A percentile compares a stretch with the other conserved stretches of the same genome.
phyloP scores from a whole-genome alignment of 495 filamentous ascomycete species.

The Penicillium riverlandense region DNA sequence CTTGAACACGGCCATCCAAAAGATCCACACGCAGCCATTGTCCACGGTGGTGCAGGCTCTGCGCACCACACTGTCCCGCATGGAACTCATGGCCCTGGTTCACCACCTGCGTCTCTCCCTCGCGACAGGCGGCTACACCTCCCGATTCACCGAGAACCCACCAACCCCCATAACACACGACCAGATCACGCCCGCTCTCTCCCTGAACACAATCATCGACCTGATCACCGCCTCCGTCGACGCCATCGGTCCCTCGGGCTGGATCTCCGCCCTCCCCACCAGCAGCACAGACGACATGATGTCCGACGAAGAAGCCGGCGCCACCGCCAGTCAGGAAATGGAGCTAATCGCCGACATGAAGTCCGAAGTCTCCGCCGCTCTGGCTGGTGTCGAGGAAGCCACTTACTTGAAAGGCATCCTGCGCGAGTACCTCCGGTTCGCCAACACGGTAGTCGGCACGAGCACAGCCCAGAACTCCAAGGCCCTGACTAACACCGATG shows the following conservation, averaged over 20 bases:
- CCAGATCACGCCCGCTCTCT: conserved; percentile 40
- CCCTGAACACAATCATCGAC: conserved; percentile 48
- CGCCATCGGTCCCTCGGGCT: conserved; percentile 75
- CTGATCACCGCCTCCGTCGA: conserved; percentile 73
- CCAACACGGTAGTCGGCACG: conserved; percentile 32
- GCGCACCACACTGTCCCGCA: conserved; percentile 53
- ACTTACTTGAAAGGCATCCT: conserved; percentile 60
- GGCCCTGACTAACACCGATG: conserved; percentile 4
- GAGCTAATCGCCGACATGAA: conserved; percentile 57
- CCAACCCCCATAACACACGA: conserved; percentile 43
- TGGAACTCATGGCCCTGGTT: conserved; percentile 66
- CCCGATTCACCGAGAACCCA: conserved; percentile 36
- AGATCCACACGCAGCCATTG: conserved; percentile 57
- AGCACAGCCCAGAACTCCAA: conserved; percentile 3
- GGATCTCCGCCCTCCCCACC: conserved; percentile 51
- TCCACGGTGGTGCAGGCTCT: conserved; percentile 52
- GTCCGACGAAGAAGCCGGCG: conserved; percentile 24
- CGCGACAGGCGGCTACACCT: conserved; percentile 37
- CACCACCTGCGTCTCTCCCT: conserved; percentile 66
- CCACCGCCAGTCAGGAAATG: conserved; percentile 49
- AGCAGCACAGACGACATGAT: conserved; percentile 2
- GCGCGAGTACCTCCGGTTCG: conserved; percentile 63
- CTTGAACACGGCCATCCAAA: conserved; percentile 45
- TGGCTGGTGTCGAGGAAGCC: conserved; percentile 71
- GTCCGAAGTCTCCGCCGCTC: conserved; percentile 65